A percentile compares a stretch with the other conserved stretches of the same genome.
phyloP scores from a whole-genome alignment of 257 asterid genomes.

The Salvia hispanica region DNA sequence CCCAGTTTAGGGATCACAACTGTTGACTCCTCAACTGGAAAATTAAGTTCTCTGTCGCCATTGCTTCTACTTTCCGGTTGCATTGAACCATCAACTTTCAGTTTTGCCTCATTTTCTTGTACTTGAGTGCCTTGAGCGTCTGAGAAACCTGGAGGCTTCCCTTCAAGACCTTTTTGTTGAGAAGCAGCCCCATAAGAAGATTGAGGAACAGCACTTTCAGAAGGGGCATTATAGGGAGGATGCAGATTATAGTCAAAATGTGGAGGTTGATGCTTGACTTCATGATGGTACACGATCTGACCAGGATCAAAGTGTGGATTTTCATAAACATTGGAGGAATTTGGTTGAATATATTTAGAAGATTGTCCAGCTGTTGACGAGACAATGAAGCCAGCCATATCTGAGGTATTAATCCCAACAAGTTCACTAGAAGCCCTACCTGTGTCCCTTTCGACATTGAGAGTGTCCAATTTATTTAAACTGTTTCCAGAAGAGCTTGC shows the following conservation, averaged over 20 bases:
- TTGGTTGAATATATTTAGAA: conserved; percentile 42
- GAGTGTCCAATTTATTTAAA: conserved; percentile 55
- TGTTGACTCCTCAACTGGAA: conserved; percentile 46
- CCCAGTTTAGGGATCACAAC: conserved; percentile 38
- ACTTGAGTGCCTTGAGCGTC: conserved; percentile 36
- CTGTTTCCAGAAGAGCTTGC: conserved; percentile 56
- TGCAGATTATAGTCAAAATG: conserved; percentile 42
- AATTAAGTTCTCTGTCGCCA: conserved; percentile 39
- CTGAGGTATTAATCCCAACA: conserved; percentile 42
- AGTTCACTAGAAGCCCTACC: conserved; percentile 43
- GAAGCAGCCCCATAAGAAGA: conserved; percentile 38
- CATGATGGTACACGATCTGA: conserved; percentile 39
- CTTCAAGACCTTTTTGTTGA: conserved; percentile 51
- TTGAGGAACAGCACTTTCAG: conserved; percentile 46
- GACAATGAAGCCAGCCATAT: conserved; percentile 41
- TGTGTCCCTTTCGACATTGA: conserved; percentile 44
- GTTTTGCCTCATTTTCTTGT: conserved; percentile 46
- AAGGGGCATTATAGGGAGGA: conserved; percentile 36
- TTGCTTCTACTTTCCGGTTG: conserved; percentile 40
- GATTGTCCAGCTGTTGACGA: conserved; percentile 43
- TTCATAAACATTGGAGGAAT: conserved; percentile 42
- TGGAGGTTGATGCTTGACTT: conserved; percentile 41
- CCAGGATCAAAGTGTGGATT: conserved; percentile 42
- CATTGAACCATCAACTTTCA: conserved; percentile 37
- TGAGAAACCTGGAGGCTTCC: conserved; percentile 32